Percentiles rank a stretch among this genome's conserved stretches.
Conservation (phyloP, 1,284 basidiomycete species). For the Austroboletus novae-zelandiae region DNA sequence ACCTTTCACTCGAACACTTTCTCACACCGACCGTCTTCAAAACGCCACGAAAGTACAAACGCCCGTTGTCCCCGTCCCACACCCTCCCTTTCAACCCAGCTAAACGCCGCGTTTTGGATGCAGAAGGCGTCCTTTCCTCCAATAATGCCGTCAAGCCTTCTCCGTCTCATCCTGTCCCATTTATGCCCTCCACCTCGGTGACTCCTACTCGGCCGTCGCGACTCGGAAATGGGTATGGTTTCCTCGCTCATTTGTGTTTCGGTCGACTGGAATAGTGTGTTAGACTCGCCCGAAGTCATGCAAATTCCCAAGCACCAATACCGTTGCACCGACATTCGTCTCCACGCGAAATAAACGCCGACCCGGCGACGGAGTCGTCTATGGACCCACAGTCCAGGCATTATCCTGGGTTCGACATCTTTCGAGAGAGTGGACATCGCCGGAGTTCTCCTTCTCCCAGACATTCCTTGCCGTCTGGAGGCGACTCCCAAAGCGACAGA, state of each 20-base stretch:
- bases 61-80: conserved; percentile 52
- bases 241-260: not conserved
- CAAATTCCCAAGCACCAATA: conserved; percentile 6
- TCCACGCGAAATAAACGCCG: conserved; percentile 27
- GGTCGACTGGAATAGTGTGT: not conserved
- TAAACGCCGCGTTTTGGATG: conserved; percentile 65
- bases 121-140: conserved; percentile 45
- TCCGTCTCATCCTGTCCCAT: conserved; percentile 20
- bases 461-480: conserved; percentile 6
- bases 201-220: conserved; percentile 24
- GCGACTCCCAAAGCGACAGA: conserved; percentile 19
- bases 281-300: conserved; percentile 16
- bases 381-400: conserved; percentile 60
- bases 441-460: conserved; percentile 11
- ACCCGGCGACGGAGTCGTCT: conserved; percentile 38
- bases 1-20: conserved; percentile 58
- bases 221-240: conserved; percentile 25
- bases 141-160: conserved; percentile 15
- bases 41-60: conserved; percentile 38
- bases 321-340: conserved; percentile 19
- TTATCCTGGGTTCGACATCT: conserved; percentile 70
- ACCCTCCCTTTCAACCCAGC: conserved; percentile 54
- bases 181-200: conserved; percentile 13
- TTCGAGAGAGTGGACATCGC: conserved; percentile 48
- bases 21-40: conserved; percentile 33